Conservation (phyloP, 176 grass and related monocot genomes). For the Raddia distichophylla region DNA sequence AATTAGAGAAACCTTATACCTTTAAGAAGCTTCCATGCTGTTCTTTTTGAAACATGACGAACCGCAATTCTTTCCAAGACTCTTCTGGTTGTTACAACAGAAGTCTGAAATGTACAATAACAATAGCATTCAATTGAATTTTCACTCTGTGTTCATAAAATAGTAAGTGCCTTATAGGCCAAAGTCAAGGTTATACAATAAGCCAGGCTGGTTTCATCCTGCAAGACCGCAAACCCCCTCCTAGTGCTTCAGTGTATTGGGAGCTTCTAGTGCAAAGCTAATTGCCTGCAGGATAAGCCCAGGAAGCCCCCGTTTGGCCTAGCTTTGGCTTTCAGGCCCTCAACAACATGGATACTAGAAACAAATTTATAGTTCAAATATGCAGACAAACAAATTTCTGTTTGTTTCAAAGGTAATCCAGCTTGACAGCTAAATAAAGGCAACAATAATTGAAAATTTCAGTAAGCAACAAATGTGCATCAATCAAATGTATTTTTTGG, state of each 20-base stretch:
- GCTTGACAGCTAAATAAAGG: conserved; percentile 3
- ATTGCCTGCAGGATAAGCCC: conserved; percentile 6
- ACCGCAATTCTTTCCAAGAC: conserved; percentile 85
- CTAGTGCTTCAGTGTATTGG: conserved; percentile 33
- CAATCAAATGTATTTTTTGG: background rate
- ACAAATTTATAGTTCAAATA: conserved; percentile 21
- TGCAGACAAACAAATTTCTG: background rate
- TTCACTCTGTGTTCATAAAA: background rate
- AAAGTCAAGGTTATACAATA: conserved; percentile 9
- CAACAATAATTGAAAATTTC: conserved; percentile 2
- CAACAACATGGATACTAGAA: conserved; percentile 26
- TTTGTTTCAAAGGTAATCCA: background rate
- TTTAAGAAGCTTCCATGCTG: conserved; percentile 99
- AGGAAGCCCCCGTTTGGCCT: background rate
- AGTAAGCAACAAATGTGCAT: conserved; percentile 18
- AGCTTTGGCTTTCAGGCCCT: background rate
- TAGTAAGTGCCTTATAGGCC: conserved; percentile 14
- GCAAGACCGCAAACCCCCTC: background rate
- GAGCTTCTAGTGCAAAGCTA: conserved; percentile 22
- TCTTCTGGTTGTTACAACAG: conserved; percentile 83
- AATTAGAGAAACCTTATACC: conserved; percentile 41
- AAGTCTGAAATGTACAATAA: conserved; percentile 61
- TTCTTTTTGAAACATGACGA: conserved; percentile 81
- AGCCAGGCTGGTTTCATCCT: background rate
- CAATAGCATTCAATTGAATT: conserved; percentile 29